These are phyloP conservation scores for Capronia americana DNA, from an alignment of 2,329 filamentous ascomycete species.

Conservation along the genomic window DNA sequence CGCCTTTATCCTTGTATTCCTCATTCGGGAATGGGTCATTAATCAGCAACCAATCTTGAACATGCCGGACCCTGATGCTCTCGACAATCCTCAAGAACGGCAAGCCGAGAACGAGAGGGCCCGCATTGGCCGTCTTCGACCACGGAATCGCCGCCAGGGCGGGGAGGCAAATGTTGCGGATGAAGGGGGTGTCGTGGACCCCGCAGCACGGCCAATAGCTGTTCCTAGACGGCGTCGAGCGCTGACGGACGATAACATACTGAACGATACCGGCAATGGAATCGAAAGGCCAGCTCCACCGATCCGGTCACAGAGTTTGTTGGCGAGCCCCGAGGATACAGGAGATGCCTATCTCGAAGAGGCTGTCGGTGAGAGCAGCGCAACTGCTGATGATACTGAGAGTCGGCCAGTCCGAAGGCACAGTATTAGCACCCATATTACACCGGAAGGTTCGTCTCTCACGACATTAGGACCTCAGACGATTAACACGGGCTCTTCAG, in stretches of 20 bases:
- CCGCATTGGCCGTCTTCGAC: conserved; percentile 5
- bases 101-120: conserved; percentile 23
- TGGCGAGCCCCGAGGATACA: neutral
- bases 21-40: conserved; percentile 97
- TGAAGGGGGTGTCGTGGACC: neutral
- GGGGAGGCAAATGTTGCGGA: conserved; percentile 7
- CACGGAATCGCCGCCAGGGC: conserved; percentile 8
- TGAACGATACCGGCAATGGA: conserved; percentile 33
- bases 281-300: conserved; percentile 27
- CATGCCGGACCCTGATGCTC: conserved; percentile 67
- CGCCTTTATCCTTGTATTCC: conserved; percentile 93
- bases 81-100: conserved; percentile 45
- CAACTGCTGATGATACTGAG: conserved; percentile 16
- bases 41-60: conserved; percentile 96
- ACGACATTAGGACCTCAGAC: conserved; percentile 7
- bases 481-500: neutral
- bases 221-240: conserved; percentile 29
- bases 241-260: conserved; percentile 47
- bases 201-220: conserved; percentile 22
- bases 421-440: neutral
- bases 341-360: conserved; percentile 6
- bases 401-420: conserved; percentile 20
- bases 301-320: conserved; percentile 32
- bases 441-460: neutral
- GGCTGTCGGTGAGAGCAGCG: conserved; percentile 17